Evolutionary conservation across 805 yeast genomes (phyloP).

Genomic region (Candida sakaeoensis): DNA sequence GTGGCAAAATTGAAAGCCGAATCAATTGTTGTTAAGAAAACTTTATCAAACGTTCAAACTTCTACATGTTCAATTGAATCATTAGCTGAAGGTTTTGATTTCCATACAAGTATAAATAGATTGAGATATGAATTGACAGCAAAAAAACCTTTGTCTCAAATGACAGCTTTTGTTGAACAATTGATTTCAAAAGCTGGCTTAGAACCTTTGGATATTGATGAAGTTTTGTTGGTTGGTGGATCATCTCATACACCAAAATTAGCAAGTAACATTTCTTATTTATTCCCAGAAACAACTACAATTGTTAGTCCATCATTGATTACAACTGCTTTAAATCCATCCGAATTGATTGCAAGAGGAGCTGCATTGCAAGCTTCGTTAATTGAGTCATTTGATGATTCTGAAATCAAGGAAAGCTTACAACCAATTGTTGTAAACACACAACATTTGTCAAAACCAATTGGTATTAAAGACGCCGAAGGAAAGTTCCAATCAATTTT

Average conservation of each 20-base stretch:
- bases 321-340: conserved; percentile 78
- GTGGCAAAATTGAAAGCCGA: conserved; percentile 84
- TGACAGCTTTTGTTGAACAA: conserved; percentile 71
- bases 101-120: conserved; percentile 90
- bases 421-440: conserved; percentile 85
- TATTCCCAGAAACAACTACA: conserved; percentile 78
- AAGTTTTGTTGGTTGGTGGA: conserved; percentile 92
- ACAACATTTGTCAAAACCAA: conserved; percentile 77
- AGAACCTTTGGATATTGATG: conserved; percentile 83
- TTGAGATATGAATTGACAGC: conserved; percentile 87
- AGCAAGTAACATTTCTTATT: conserved; percentile 62
- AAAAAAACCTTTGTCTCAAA: conserved; percentile 70
- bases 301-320: conserved; percentile 76
- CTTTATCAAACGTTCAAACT: conserved; percentile 82
- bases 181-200: conserved; percentile 78
- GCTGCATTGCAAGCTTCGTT: conserved; percentile 95
- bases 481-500: conserved; percentile 72
- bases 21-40: conserved; percentile 80
- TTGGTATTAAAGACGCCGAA: conserved; percentile 75
- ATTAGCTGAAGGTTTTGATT: conserved; percentile 90
- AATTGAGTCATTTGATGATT: conserved; percentile 76
- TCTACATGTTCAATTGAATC: conserved; percentile 94
- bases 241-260: conserved; percentile 89
- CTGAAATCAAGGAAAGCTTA: conserved; percentile 73
- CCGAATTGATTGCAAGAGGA: conserved; percentile 88